These are phyloP conservation scores for Chlorella sp. DNA, from an alignment of 139 green algal genomes.

Conservation along the genomic window DNA sequence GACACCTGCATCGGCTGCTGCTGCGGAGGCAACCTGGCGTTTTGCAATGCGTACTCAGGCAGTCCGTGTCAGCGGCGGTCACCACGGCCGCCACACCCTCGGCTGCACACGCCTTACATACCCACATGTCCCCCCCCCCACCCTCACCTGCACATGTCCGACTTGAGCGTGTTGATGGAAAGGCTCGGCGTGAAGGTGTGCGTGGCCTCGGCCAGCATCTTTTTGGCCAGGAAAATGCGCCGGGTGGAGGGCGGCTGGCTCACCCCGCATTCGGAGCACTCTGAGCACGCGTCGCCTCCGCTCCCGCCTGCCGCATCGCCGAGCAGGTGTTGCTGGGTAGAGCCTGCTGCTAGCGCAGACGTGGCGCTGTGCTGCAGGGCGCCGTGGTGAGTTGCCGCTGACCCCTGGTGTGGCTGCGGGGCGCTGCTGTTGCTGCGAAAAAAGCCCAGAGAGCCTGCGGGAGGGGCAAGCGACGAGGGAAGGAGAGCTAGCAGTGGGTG, in stretches of 20 bases:
- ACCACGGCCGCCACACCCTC: neutral
- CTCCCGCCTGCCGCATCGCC: too few relatives aligned
- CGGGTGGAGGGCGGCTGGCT: neutral
- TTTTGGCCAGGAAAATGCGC: slow-evolving; percentile 6
- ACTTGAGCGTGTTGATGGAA: neutral
- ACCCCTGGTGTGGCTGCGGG: too few relatives aligned
- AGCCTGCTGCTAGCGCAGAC: neutral
- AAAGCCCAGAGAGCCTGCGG: neutral
- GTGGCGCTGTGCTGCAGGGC: neutral
- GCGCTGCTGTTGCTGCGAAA: neutral
- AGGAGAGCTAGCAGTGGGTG: too few relatives aligned
- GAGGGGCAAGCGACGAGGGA: too few relatives aligned
- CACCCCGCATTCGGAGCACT: neutral
- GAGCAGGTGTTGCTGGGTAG: too few relatives aligned
- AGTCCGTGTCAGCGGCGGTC: neutral
- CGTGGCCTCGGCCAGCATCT: neutral
- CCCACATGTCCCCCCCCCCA: too few relatives aligned
- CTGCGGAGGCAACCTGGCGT: neutral
- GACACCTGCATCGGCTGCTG: neutral
- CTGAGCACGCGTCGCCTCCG: neutral
- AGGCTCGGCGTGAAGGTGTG: neutral
- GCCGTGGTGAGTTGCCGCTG: too few relatives aligned
- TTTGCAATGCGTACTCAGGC: neutral
- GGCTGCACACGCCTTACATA: neutral
- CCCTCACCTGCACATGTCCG: slow-evolving; percentile 13